Evolutionary conservation across 1,284 basidiomycete genomes (phyloP).

Genomic region (Boletus smithii): DNA sequence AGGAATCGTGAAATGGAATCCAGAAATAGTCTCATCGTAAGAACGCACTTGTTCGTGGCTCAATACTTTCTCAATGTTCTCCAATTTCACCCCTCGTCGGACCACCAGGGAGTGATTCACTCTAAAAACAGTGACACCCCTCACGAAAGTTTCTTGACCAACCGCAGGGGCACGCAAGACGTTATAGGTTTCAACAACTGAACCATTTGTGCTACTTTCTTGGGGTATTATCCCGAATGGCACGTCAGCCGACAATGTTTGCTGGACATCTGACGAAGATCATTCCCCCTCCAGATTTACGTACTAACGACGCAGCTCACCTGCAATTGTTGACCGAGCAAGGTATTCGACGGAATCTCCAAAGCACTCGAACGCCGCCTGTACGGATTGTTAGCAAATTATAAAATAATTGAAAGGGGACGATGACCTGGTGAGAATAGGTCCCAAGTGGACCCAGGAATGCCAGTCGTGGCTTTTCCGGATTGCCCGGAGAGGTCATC

Average conservation of each 20-base stretch:
- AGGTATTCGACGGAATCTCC: constrained; percentile 49
- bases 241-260: constrained; percentile 41
- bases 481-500: constrained; percentile 2
- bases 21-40: neutral
- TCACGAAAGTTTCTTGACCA: constrained; percentile 46
- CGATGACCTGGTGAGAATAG: constrained; percentile 68
- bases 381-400: constrained; percentile 6
- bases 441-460: constrained; percentile 73
- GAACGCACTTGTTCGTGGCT: constrained; percentile 73
- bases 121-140: constrained; percentile 54
- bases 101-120: constrained; percentile 70
- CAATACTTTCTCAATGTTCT: constrained; percentile 52
- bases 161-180: constrained; percentile 43
- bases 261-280: constrained; percentile 50
- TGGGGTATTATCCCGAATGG: constrained; percentile 64
- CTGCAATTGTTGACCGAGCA: constrained; percentile 53
- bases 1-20: constrained; percentile 4
- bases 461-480: constrained; percentile 32
- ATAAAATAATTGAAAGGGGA: neutral
- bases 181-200: constrained; percentile 74
- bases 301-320: constrained; percentile 28
- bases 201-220: constrained; percentile 73
- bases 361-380: constrained; percentile 65
- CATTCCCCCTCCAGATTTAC: neutral
- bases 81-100: constrained; percentile 49